A percentile compares a stretch with the other conserved stretches of the same genome.
These are phyloP conservation scores for Fusarium siculi DNA, from an alignment of 2,329 filamentous ascomycete genomes.

Conservation along the genomic window DNA sequence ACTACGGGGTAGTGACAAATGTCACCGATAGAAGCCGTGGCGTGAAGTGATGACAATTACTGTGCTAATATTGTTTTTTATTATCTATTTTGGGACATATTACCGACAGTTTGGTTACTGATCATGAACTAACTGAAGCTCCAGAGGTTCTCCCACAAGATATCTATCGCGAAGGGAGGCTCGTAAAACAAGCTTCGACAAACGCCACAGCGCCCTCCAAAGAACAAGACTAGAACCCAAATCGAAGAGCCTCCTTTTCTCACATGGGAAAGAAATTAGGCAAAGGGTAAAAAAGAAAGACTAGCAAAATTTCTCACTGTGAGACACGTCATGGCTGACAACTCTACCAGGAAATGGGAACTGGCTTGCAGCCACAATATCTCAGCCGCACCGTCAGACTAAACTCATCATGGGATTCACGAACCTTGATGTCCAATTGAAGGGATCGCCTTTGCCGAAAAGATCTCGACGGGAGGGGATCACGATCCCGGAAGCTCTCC, in stretches of 20 bases:
- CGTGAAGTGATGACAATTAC: neutral
- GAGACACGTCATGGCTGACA: neutral
- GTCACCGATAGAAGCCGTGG: neutral
- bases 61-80: neutral
- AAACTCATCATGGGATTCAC: fast-evolving
- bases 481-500: neutral
- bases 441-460: neutral
- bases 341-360: neutral
- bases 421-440: neutral
- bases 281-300: neutral
- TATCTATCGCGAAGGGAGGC: neutral
- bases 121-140: neutral
- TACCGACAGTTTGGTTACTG: neutral
- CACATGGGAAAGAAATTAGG: no score
- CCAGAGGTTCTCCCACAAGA: fast-evolving
- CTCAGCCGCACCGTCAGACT: neutral
- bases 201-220: neutral
- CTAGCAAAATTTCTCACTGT: neutral
- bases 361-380: neutral
- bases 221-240: neutral
- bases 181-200: neutral
- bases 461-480: neutral
- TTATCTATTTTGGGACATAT: neutral
- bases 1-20: neutral
- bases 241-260: neutral